These are phyloP conservation scores for Penicillium rolfsii DNA, from an alignment of 2,329 filamentous ascomycete species.

Conservation along the genomic window DNA sequence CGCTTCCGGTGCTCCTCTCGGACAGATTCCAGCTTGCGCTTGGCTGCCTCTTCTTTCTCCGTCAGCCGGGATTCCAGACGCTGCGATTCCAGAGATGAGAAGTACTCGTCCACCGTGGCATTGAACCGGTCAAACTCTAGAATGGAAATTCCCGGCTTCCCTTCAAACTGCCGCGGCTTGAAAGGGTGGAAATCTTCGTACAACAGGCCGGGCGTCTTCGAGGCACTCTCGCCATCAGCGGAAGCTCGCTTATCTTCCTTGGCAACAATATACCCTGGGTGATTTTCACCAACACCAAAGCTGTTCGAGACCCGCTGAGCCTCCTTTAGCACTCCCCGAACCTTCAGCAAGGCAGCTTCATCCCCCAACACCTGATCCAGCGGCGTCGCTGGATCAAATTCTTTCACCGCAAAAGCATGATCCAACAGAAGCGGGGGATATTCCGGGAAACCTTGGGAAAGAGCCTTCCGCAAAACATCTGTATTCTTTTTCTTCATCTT, in stretches of 20 bases:
- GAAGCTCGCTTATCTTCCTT: slow-evolving; percentile 55
- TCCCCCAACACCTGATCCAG: slow-evolving; percentile 71
- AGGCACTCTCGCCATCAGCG: slow-evolving; percentile 41
- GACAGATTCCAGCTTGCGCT: slow-evolving; percentile 82
- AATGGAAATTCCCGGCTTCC: slow-evolving; percentile 67
- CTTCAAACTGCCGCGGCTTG: slow-evolving; percentile 75
- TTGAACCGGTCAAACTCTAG: slow-evolving; percentile 85
- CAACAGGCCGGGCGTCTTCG: slow-evolving; percentile 55
- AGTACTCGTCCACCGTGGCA: slow-evolving; percentile 93
- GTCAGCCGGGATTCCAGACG: slow-evolving; percentile 81
- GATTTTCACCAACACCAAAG: slow-evolving; percentile 66
- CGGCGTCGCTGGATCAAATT: slow-evolving; percentile 69
- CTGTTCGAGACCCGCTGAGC: slow-evolving; percentile 71
- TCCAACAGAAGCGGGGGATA: slow-evolving; percentile 86
- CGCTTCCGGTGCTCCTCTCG: slow-evolving; percentile 81
- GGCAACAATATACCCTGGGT: slow-evolving; percentile 87
- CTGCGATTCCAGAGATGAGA: slow-evolving; percentile 93
- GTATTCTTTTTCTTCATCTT: slow-evolving; percentile 76
- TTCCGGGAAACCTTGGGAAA: slow-evolving; percentile 84
- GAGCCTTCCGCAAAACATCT: slow-evolving; percentile 75
- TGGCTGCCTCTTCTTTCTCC: slow-evolving; percentile 80
- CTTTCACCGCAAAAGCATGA: slow-evolving; percentile 72
- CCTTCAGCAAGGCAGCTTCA: slow-evolving; percentile 64
- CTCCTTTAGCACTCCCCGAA: slow-evolving; percentile 70
- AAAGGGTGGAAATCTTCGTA: slow-evolving; percentile 98